Percentiles rank a stretch among this genome's conserved stretches.
Conservation (phyloP, 176 grass and related monocot species). For the Rhynchospora pubera region DNA sequence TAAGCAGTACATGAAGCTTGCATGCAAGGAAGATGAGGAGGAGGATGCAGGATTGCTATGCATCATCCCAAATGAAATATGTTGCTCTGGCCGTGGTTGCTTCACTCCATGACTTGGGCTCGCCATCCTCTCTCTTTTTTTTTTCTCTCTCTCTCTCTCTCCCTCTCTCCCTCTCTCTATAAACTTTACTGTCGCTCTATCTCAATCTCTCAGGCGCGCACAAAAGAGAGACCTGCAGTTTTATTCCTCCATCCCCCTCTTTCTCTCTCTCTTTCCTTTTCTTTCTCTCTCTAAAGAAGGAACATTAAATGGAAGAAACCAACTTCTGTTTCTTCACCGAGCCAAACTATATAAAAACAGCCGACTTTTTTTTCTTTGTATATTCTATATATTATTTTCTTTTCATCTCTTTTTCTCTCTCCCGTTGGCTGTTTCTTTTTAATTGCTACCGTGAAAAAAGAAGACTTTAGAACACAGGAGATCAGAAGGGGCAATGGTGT, state of each 20-base stretch:
- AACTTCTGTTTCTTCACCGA: conserved; percentile 26
- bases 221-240: background rate
- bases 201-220: background rate
- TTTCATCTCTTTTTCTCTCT: background rate
- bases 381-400: conserved; percentile 6
- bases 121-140: conserved; percentile 6
- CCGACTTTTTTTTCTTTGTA: conserved; percentile 22
- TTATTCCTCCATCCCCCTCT: background rate
- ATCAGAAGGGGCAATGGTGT: background rate
- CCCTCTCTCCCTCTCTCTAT: background rate
- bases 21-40: conserved; percentile 17
- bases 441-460: background rate
- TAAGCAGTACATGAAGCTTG: conserved; percentile 14
- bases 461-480: background rate
- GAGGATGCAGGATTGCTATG: conserved; percentile 6
- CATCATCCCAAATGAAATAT: conserved; percentile 28
- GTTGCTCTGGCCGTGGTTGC: background rate
- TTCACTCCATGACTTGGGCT: conserved; percentile 16
- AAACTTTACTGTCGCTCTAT: background rate
- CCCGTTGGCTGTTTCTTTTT: background rate
- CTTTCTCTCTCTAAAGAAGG: conserved; percentile 19
- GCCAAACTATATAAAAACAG: conserved; percentile 26
- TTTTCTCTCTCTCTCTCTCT: background rate
- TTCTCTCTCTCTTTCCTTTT: background rate
- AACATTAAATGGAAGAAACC: conserved; percentile 23